phyloP scores from a whole-genome alignment of 257 asterid species.

The Phtheirospermum japonicum region DNA sequence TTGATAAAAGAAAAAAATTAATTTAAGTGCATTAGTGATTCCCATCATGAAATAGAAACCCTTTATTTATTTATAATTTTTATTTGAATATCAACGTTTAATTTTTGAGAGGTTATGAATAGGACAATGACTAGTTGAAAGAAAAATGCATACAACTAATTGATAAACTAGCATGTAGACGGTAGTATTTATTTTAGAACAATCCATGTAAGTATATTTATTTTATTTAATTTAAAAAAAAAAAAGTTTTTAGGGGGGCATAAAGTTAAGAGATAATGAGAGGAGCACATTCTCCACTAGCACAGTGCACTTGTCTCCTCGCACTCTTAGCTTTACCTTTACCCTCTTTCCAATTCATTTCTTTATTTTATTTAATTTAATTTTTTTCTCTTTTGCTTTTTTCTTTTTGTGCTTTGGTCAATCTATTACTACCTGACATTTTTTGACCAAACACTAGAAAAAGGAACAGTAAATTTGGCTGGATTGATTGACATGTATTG shows the following conservation, averaged over 20 bases:
- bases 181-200: no score
- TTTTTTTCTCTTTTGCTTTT: no score
- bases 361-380: no score
- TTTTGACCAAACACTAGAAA: constrained; percentile 51
- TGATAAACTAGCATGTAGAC: no score
- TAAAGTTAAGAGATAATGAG: constrained; percentile 29
- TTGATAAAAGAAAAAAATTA: constrained; percentile 18
- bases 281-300: constrained; percentile 48
- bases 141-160: no score
- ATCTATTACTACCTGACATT: constrained; percentile 43
- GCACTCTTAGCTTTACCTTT: constrained; percentile 33
- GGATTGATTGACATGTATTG: constrained; percentile 7
- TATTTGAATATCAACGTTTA: no score
- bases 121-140: no score
- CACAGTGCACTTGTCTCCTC: constrained; percentile 27
- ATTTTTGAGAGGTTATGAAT: no score
- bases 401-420: constrained; percentile 42
- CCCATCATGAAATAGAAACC: constrained; percentile 20
- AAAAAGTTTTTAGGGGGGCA: no score
- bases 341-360: constrained; percentile 19
- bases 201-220: no score
- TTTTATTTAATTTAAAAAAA: not conserved
- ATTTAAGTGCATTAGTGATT: constrained; percentile 22
- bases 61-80: constrained; percentile 10
- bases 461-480: constrained; percentile 35